Percentiles rank a stretch among this genome's conserved stretches.
Evolutionary conservation across 2,329 filamentous ascomycete species (phyloP).

Genomic region (Talaromyces sp.): DNA sequence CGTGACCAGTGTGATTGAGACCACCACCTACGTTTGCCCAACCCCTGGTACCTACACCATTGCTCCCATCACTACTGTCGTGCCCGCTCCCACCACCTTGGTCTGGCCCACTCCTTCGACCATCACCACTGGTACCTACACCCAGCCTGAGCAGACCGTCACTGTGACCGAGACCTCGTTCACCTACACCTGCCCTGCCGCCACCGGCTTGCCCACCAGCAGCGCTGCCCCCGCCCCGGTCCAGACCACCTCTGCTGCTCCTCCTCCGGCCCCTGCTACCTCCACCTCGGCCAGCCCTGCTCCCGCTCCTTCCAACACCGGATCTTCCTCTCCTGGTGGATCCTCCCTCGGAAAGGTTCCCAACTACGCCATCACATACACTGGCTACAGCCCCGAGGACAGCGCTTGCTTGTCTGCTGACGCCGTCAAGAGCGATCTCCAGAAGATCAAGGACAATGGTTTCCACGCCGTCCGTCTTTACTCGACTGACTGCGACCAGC

Average conservation of each 20-base stretch:
- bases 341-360: slow-evolving; percentile 20
- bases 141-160: slow-evolving; percentile 59
- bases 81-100: slow-evolving; percentile 46
- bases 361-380: slow-evolving; percentile 75
- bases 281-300: slow-evolving; percentile 18
- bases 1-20: slow-evolving; percentile 62
- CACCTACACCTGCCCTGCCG: slow-evolving; percentile 67
- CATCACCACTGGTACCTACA: slow-evolving; percentile 68
- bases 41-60: slow-evolving; percentile 71
- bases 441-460: slow-evolving; percentile 57
- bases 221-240: slow-evolving; percentile 21
- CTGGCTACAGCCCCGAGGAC: slow-evolving; percentile 57
- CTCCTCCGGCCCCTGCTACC: slow-evolving; percentile 21
- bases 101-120: slow-evolving; percentile 62
- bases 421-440: slow-evolving; percentile 58
- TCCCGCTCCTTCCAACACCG: slow-evolving; percentile 11
- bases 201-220: slow-evolving; percentile 37
- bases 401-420: slow-evolving; percentile 58
- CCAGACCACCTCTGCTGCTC: slow-evolving; percentile 17
- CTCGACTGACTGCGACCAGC: slow-evolving; percentile 82
- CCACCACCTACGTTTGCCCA: slow-evolving; percentile 69
- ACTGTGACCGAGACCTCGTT: slow-evolving; percentile 64
- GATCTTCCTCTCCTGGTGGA: slow-evolving; percentile 18
- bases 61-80: slow-evolving; percentile 59
- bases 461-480: slow-evolving; percentile 76